phyloP scores from a whole-genome alignment of 2,329 filamentous ascomycete species.

The Niveomyces coronatus region DNA sequence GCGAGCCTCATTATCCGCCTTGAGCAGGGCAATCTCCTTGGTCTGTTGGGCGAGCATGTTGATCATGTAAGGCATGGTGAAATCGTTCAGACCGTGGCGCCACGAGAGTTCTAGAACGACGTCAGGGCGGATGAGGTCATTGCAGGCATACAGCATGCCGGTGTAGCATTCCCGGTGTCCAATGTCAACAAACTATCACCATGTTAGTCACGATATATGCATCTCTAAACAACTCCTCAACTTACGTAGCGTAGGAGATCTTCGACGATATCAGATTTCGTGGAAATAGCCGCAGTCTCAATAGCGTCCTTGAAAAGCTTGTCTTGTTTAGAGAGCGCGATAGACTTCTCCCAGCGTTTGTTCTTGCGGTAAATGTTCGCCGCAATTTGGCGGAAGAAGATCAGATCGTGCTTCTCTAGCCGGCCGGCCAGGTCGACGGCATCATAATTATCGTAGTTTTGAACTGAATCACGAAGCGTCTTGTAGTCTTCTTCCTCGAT shows the following conservation, averaged over 20 bases:
- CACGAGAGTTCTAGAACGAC: slow-evolving; percentile 93
- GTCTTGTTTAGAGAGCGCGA: slow-evolving; percentile 94
- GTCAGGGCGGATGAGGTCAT: slow-evolving; percentile 90
- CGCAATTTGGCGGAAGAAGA: slow-evolving; percentile 98
- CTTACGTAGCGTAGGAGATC: slow-evolving; percentile 94
- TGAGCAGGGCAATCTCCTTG: slow-evolving; percentile 70
- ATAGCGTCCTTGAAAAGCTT: slow-evolving; percentile 99
- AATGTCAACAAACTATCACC: slow-evolving; percentile 84
- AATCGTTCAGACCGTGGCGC: slow-evolving; percentile 89
- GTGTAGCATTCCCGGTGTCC: slow-evolving; percentile 98
- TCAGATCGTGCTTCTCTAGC: slow-evolving; percentile 92
- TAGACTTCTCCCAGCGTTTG: slow-evolving; percentile 99
- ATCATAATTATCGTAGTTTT: slow-evolving; percentile 99
- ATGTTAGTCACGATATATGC: slow-evolving; percentile 21
- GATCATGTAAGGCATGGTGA: slow-evolving; percentile 99
- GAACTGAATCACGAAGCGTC: slow-evolving; percentile 91
- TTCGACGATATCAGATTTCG: slow-evolving; percentile 86
- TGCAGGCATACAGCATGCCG: slow-evolving; percentile 98
- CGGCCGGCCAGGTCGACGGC: slow-evolving; percentile 84
- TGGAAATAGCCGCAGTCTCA: slow-evolving; percentile 87
- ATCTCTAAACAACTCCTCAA: slow-evolving; percentile 25
- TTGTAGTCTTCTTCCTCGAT: slow-evolving; percentile 99
- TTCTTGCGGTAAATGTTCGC: slow-evolving; percentile 99
- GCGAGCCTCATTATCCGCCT: slow-evolving; percentile 92
- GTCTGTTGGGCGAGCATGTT: slow-evolving; percentile 92